These are phyloP conservation scores for Fonsecaea pedrosoi DNA, from an alignment of 2,329 filamentous ascomycete genomes.

Conservation along the genomic window DNA sequence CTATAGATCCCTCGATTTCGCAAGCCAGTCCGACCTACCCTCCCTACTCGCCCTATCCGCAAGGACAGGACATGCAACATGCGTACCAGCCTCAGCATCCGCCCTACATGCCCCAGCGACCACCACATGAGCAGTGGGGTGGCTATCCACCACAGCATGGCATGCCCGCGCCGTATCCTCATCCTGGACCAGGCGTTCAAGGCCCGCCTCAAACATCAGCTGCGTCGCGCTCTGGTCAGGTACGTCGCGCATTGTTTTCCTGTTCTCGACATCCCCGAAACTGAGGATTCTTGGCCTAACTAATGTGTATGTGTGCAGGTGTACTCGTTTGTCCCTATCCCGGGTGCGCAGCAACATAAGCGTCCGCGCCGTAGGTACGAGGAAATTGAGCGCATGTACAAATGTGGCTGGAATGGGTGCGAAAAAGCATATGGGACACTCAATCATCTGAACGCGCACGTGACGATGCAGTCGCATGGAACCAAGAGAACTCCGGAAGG, in stretches of 20 bases:
- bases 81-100: slow-evolving; percentile 50
- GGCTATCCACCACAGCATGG: slow-evolving; percentile 49
- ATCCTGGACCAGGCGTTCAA: slow-evolving; percentile 64
- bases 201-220: slow-evolving; percentile 66
- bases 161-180: slow-evolving; percentile 56
- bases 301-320: slow-evolving; percentile 62
- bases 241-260: slow-evolving; percentile 44
- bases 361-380: slow-evolving; percentile 91
- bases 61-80: slow-evolving; percentile 79
- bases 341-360: slow-evolving; percentile 93
- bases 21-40: slow-evolving; percentile 91
- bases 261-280: background rate
- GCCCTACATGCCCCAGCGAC: slow-evolving; percentile 52
- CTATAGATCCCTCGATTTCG: slow-evolving; percentile 99
- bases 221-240: slow-evolving; percentile 67
- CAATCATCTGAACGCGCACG: slow-evolving; percentile 96
- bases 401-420: slow-evolving; percentile 97
- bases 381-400: slow-evolving; percentile 99
- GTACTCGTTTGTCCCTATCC: slow-evolving; percentile 97
- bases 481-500: slow-evolving; percentile 95
- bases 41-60: slow-evolving; percentile 85
- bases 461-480: slow-evolving; percentile 98
- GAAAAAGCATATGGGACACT: slow-evolving; percentile 98
- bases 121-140: slow-evolving; percentile 51
- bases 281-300: background rate